Evolutionary conservation across 805 yeast species (phyloP).

Genomic region (Schwanniomyces pseudopolymorphus): DNA sequence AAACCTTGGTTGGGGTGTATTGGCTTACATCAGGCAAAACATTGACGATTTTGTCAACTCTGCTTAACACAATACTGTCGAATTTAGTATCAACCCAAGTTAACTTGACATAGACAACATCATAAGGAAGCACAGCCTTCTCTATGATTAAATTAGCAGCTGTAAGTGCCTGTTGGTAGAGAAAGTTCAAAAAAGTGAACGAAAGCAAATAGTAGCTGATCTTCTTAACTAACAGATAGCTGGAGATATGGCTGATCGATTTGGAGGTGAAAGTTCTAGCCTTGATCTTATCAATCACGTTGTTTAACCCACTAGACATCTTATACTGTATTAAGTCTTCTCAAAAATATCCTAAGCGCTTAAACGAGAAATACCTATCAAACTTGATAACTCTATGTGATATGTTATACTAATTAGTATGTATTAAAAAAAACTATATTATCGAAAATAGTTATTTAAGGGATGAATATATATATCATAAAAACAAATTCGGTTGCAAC

Average conservation of each 20-base stretch:
- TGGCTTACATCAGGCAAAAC: constrained; percentile 10
- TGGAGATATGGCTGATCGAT: constrained; percentile 29
- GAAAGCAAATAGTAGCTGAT: constrained; percentile 22
- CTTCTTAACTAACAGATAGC: constrained; percentile 29
- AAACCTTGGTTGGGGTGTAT: constrained; percentile 9
- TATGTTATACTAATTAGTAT: not conserved
- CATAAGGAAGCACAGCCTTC: constrained; percentile 20
- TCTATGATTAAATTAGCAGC: constrained; percentile 20
- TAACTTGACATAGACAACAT: constrained; percentile 15
- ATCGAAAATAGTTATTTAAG: not conserved
- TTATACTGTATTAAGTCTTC: not conserved
- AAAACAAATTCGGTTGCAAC: not conserved
- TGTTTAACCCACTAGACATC: constrained; percentile 5
- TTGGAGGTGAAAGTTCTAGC: constrained; percentile 27
- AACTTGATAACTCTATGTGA: not conserved
- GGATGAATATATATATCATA: not conserved
- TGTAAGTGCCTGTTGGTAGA: constrained; percentile 23
- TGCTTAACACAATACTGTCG: constrained; percentile 21
- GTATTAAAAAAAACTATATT: not conserved
- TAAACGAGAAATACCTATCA: not conserved
- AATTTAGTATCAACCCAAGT: constrained; percentile 21
- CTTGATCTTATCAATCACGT: constrained; percentile 8
- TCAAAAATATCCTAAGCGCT: not conserved
- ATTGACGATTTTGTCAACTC: constrained; percentile 17
- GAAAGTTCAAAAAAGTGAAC: constrained; percentile 20